Evolutionary conservation across 2,329 filamentous ascomycete species (phyloP), one percentile per base, ranked within the genome.

Genomic region (Incumbomyces lentus): DNA sequence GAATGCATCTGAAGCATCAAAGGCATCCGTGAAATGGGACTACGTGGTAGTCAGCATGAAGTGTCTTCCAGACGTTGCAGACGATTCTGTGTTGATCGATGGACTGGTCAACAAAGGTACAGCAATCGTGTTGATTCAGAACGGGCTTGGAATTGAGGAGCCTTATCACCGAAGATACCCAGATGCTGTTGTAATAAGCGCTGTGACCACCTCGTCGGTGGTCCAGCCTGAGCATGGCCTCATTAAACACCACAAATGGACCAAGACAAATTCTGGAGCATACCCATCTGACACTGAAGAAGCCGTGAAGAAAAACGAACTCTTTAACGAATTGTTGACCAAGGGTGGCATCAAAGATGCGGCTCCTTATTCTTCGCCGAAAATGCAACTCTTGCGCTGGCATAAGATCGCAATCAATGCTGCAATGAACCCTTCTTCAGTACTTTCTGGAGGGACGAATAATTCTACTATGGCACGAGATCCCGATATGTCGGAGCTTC

Each of bases 391-490:
- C 35, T 75, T 86, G 14, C 72, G 82, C 18, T 86, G 82, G 82
- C 82, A 86, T 63, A 86, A 86, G 63, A 76, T 86, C 51, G 81
- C 79, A 56, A 85, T 86, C 68, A 86, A 86, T 62, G 79, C 81
- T 0, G 77, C 79, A 43, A 83, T 86, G 73, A 86, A 86, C 64
- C 81, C 82, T 0, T 81, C 78, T 1, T 78, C 81, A 1, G 81
- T 86, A 6, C 70, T 86, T 0, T 76, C 75, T 1, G 78, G 79
- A 11, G 79, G 81, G 1, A 67, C 72, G 1, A 74, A 77, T 44
- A 86, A 86, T 58, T 73, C 78, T 38, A 74, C 75, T 51, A 84
- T 86, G 78, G 70, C 78, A 4, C 64, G 66, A 11, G 81, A 86
- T 55, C 62, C 74, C 0, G 81, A 85, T 58, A 65, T 86, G 33